Conservation (phyloP, 1,284 basidiomycete species). For the Amylostereum areolatum region DNA sequence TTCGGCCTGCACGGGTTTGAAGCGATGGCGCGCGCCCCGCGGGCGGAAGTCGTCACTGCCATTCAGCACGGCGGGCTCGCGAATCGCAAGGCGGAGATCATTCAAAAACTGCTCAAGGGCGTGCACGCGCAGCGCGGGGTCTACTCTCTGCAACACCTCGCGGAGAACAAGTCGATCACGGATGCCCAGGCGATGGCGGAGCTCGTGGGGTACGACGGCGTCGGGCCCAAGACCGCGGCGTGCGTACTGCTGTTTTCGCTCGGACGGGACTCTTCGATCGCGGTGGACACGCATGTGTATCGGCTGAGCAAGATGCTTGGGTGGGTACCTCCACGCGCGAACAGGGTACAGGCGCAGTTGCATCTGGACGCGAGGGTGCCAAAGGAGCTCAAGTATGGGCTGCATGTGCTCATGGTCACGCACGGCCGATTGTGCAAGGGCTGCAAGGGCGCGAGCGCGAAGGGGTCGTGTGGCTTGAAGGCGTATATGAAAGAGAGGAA, state of each 20-base stretch:
- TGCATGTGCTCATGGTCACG: constrained; percentile 67
- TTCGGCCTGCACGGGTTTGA: constrained; percentile 62
- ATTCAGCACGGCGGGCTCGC: constrained; percentile 70
- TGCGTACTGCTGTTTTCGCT: constrained; percentile 79
- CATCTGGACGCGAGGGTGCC: constrained; percentile 65
- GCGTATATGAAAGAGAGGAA: constrained; percentile 21
- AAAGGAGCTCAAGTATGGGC: constrained; percentile 58
- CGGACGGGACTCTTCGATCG: constrained; percentile 58
- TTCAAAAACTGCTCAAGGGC: constrained; percentile 49
- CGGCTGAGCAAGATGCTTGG: constrained; percentile 59
- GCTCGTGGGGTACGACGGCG: constrained; percentile 61
- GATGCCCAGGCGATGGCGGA: constrained; percentile 67
- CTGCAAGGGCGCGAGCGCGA: constrained; percentile 34
- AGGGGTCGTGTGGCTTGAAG: constrained; percentile 25
- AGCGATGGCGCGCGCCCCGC: constrained; percentile 49
- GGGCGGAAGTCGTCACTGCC: constrained; percentile 48
- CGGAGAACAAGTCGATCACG: constrained; percentile 33
- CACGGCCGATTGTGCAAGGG: constrained; percentile 56
- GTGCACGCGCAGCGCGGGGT: constrained; percentile 48
- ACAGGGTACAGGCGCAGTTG: constrained; percentile 62
- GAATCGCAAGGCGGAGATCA: constrained; percentile 66
- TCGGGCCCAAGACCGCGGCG: constrained; percentile 76
- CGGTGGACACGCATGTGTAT: constrained; percentile 75
- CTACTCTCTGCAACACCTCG: constrained; percentile 53
- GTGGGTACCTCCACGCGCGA: constrained; percentile 64